Evolutionary conservation across 2,329 filamentous ascomycete species (phyloP).

Genomic region (Colletotrichum limetticola): DNA sequence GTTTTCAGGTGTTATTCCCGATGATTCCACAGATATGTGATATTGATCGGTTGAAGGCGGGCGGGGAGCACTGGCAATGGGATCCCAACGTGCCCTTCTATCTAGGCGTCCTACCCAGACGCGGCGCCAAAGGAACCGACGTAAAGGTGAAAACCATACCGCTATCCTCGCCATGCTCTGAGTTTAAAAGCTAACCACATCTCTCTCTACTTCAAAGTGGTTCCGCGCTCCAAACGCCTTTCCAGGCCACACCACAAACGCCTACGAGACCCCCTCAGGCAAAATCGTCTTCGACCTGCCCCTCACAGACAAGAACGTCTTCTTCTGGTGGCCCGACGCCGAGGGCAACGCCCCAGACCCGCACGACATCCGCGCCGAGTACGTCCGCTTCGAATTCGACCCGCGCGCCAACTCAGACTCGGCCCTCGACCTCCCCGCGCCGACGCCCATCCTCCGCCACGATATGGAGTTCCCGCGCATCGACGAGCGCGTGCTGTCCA

Average conservation of each 20-base stretch:
- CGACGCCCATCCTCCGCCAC: constrained; percentile 13
- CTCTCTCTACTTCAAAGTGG: constrained; percentile 43
- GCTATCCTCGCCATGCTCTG: not conserved
- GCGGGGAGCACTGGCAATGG: constrained; percentile 53
- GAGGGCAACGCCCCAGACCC: constrained; percentile 47
- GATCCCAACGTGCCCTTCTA: constrained; percentile 35
- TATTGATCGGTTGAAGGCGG: constrained; percentile 43
- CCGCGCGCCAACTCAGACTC: not conserved
- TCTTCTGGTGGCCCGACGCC: constrained; percentile 54
- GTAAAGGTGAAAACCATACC: not conserved
- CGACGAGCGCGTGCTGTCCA: constrained; percentile 14
- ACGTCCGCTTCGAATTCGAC: constrained; percentile 31
- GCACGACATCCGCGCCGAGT: constrained; percentile 38
- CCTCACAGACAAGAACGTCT: constrained; percentile 51
- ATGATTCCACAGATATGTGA: constrained; percentile 26
- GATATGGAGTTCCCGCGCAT: constrained; percentile 32
- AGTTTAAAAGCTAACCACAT: not conserved
- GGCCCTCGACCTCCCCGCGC: constrained; percentile 17
- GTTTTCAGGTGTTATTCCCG: constrained; percentile 13
- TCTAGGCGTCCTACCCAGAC: constrained; percentile 20
- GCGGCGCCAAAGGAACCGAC: constrained; percentile 21
- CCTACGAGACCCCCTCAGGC: constrained; percentile 46
- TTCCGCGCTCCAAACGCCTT: constrained; percentile 48
- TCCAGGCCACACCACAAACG: constrained; percentile 49
- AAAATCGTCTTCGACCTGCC: constrained; percentile 48